These are phyloP conservation scores for Suillus subaureus DNA, from an alignment of 768 basidiomycete genomes.

Conservation along the genomic window DNA sequence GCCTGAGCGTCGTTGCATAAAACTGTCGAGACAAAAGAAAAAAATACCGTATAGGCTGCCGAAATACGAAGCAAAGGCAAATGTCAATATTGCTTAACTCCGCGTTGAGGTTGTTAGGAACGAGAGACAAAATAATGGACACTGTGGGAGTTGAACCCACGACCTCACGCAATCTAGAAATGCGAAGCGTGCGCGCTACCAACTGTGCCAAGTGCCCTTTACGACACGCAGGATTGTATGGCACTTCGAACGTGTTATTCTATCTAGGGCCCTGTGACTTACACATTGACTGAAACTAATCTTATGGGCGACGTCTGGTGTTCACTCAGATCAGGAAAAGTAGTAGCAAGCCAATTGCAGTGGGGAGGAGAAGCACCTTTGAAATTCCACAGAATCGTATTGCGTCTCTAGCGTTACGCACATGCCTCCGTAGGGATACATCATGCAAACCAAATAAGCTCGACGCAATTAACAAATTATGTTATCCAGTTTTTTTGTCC, in stretches of 20 bases:
- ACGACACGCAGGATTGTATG: neutral
- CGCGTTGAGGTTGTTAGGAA: no score
- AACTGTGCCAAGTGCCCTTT: constrained; percentile 57
- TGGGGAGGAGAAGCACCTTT: neutral
- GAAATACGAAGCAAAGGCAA: neutral
- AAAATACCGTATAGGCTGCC: neutral
- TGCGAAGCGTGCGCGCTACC: constrained; percentile 65
- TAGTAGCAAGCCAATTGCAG: neutral
- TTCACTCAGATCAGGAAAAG: neutral
- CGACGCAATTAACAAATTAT: neutral
- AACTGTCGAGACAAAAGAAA: constrained; percentile 14
- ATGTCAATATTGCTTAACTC: neutral
- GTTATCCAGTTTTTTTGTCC: neutral
- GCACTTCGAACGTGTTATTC: neutral
- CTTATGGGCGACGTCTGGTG: neutral
- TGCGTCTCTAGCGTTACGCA: neutral
- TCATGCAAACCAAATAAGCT: neutral
- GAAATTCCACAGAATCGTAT: neutral
- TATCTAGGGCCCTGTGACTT: no score
- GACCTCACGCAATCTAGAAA: constrained; percentile 48
- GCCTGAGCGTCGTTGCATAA: constrained; percentile 63
- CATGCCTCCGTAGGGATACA: neutral
- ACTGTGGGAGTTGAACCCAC: constrained; percentile 59
- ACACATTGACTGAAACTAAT: neutral
- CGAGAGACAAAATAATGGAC: constrained; percentile 36